Base-by-base conservation (phyloP, 2,329 filamentous ascomycete genomes). In the Pseudocercospora eumusae region DNA sequence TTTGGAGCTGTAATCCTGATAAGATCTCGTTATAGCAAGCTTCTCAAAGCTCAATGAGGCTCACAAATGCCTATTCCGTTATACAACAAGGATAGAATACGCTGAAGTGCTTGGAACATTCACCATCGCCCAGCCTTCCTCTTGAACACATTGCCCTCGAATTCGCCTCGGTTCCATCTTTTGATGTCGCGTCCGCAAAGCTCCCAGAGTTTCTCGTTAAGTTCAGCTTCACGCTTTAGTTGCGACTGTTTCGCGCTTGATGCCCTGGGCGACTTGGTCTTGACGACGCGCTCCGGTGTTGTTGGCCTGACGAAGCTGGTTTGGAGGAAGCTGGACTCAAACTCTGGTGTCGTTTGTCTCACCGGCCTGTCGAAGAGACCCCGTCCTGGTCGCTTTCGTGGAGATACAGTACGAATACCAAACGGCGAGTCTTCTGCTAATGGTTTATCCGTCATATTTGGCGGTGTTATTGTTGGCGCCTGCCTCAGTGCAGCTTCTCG, bases 151-250 rank as follows among this genome's bases (percentile, higher is more conserved):
- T 65, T 61, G 0, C 66, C 71, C 20, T 70, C 73, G 63, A 76
- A 76, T 42, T 75, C 74, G 2, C 74, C 73, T 9, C 69, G 63
- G 61, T 75, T 76, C 73, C 73, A 76, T 49, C 70, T 61, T 60
- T 56, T 61, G 9, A 76, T 65, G 66, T 75, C 71, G 13, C 62
- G 53, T 42, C 72, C 73, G 57, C 73, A 75, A 28, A 69, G 59
- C 42, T 66, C 61, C 74, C 74, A 76, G 4, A 76, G 62, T 63
- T 64, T 70, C 25, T 53, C 66, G 25, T 72, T 64, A 50, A 73
- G 25, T 42, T 66, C 64, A 45, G 50, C 65, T 28, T 60, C 57
- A 33, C 61, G 56, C 36, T 61, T 54, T 28, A 21, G 49, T 25
- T 53, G 59, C 45, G 59, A 54, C 50, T 62, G 67, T 57, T 66